phyloP scores from a whole-genome alignment of 2,329 filamentous ascomycete genomes.

The Ceratocystis huliohia region DNA sequence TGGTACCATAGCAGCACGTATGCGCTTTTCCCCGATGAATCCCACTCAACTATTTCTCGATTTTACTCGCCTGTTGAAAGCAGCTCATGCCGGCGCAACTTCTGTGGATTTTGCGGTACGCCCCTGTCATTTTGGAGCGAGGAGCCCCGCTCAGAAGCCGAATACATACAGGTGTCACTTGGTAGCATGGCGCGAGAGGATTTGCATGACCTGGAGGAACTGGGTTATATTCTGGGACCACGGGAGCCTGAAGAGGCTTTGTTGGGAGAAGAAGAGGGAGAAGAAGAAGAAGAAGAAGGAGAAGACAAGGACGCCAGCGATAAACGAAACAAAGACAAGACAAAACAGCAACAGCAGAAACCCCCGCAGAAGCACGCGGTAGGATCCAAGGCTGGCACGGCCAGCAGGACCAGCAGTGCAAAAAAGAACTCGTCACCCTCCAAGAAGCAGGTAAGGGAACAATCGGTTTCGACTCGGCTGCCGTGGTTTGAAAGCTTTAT shows the following conservation, averaged over 20 bases:
- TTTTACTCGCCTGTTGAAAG: constrained; percentile 50
- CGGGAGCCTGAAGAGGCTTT: constrained; percentile 22
- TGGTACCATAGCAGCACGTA: constrained; percentile 70
- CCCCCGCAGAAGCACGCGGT: background rate
- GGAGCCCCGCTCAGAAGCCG: constrained; percentile 52
- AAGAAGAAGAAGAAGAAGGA: constrained; percentile 17
- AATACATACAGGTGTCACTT: constrained; percentile 71
- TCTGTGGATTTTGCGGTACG: constrained; percentile 87
- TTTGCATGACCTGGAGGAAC: constrained; percentile 56
- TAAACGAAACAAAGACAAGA: background rate
- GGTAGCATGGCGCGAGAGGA: constrained; percentile 62
- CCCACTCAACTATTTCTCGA: constrained; percentile 51
- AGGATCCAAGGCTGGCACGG: background rate
- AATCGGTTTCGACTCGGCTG: constrained; percentile 33
- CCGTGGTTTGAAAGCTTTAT: constrained; percentile 62
- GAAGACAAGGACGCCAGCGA: background rate
- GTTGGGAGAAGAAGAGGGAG: constrained; percentile 23
- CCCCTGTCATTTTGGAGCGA: constrained; percentile 77
- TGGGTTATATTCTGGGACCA: constrained; percentile 51
- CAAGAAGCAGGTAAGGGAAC: constrained; percentile 24
- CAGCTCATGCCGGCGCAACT: constrained; percentile 55
- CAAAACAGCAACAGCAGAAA: background rate
- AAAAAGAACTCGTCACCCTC: background rate
- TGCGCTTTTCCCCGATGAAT: constrained; percentile 68
- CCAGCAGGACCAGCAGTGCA: background rate